Conservation (phyloP, 176 grass and related monocot species). For the Oryza brachyantha region DNA sequence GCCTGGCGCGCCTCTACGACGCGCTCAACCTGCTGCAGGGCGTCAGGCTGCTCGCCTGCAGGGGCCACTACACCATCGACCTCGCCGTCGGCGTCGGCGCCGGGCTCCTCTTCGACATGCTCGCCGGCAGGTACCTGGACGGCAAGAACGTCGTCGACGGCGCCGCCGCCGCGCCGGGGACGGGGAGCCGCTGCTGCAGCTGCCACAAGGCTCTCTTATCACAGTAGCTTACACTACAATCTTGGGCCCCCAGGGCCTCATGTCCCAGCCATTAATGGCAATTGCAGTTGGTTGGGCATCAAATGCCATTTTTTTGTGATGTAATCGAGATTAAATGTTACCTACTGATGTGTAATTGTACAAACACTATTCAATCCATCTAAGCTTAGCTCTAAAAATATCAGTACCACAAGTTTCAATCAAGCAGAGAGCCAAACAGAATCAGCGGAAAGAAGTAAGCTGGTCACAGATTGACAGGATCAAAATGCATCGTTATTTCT, state of each 20-base stretch:
- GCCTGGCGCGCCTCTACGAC: slow-evolving; percentile 66
- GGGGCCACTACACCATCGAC: slow-evolving; percentile 94
- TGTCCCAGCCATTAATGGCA: background rate
- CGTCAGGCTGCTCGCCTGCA: slow-evolving; percentile 84
- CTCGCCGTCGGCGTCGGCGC: slow-evolving; percentile 79
- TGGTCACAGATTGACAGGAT: background rate
- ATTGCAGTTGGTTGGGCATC: background rate
- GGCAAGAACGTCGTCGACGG: slow-evolving; percentile 14
- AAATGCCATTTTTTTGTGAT: slow-evolving; percentile 17
- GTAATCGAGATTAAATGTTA: slow-evolving; percentile 18
- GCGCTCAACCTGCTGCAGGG: slow-evolving; percentile 66
- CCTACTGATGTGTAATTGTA: slow-evolving; percentile 26
- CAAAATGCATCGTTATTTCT: slow-evolving; percentile 6
- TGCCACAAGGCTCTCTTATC: slow-evolving; percentile 35
- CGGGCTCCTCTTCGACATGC: slow-evolving; percentile 66
- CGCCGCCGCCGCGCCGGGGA: background rate
- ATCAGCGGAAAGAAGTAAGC: background rate
- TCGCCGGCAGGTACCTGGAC: slow-evolving; percentile 65
- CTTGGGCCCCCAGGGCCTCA: background rate
- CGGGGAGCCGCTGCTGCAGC: slow-evolving; percentile 40
- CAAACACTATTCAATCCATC: background rate
- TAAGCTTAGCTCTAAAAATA: background rate
- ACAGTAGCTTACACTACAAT: slow-evolving; percentile 17
- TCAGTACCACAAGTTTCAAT: slow-evolving; percentile 12
- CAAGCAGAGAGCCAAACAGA: background rate